Evolutionary conservation across 176 grass and related monocot species (phyloP).

Genomic region (Cenchrus americanus): DNA sequence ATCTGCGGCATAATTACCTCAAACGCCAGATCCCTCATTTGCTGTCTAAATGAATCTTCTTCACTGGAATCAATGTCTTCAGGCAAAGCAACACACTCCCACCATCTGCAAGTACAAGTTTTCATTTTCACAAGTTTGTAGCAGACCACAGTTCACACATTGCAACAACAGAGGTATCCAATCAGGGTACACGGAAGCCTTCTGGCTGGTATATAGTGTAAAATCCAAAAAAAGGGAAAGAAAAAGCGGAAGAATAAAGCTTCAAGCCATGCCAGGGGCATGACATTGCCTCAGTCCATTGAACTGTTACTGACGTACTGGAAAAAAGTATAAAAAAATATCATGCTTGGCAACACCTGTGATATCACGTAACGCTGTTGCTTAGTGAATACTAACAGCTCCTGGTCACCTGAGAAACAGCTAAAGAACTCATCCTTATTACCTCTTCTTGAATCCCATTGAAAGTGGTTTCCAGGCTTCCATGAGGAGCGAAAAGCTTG

Average conservation of each 20-base stretch:
- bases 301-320: neutral
- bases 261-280: conserved; percentile 1
- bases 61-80: conserved; percentile 71
- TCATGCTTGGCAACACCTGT: neutral
- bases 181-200: conserved; percentile 26
- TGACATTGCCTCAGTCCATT: conserved; percentile 4
- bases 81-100: conserved; percentile 95
- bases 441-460: conserved; percentile 98
- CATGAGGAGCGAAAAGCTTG: conserved; percentile 79
- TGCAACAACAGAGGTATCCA: neutral
- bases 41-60: conserved; percentile 77
- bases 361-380: conserved; percentile 11
- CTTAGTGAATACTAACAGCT: conserved; percentile 12
- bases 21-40: conserved; percentile 87
- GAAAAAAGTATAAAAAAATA: neutral
- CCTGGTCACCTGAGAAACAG: neutral
- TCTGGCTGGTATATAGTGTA: neutral
- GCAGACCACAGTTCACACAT: neutral
- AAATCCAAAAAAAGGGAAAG: neutral
- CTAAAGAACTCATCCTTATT: conserved; percentile 21
- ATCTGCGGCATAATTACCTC: conserved; percentile 51
- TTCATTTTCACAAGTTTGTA: neutral
- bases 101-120: conserved; percentile 75
- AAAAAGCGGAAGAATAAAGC: conserved; percentile 22
- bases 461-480: conserved; percentile 97